Evolutionary conservation across 2,329 filamentous ascomycete genomes (phyloP).

Genomic region (Chaetomium olivaceum): DNA sequence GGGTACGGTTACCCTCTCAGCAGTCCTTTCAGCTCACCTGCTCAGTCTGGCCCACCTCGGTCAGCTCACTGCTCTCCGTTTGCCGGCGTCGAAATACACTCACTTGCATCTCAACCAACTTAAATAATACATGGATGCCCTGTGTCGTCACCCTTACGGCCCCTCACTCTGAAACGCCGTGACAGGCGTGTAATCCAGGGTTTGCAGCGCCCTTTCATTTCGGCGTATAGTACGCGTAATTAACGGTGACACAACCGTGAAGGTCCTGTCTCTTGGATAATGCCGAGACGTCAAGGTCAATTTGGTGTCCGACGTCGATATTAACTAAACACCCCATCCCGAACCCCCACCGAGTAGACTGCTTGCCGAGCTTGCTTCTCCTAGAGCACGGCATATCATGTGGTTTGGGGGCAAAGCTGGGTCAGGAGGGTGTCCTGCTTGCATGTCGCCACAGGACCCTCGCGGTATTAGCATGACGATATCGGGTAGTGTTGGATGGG

Average conservation of each 20-base stretch:
- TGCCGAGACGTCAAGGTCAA: conserved; percentile 9
- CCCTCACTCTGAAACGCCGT: conserved; percentile 14
- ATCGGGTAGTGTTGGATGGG: not conserved
- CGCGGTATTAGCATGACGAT: not conserved
- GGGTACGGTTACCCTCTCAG: conserved; percentile 1
- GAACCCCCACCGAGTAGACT: not conserved
- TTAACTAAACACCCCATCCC: not conserved
- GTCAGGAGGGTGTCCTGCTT: not conserved
- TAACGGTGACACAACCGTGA: not conserved
- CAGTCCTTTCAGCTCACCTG: not conserved
- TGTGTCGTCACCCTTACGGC: conserved; percentile 6
- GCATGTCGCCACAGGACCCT: not conserved
- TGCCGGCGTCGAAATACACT: not conserved
- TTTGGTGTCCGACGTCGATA: not conserved
- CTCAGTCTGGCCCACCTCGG: not conserved
- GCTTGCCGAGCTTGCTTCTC: not conserved
- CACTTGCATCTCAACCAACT: not conserved
- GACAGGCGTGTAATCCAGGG: conserved; percentile 1
- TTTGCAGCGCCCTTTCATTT: conserved; percentile 14
- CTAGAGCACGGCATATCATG: not conserved
- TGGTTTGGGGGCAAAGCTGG: not conserved
- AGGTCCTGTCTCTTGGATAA: conserved; percentile 1
- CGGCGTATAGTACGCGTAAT: not conserved
- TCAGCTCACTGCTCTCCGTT: not conserved
- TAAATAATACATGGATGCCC: not conserved